Conservation (phyloP, 257 asterid species). For the Salvia hispanica region DNA sequence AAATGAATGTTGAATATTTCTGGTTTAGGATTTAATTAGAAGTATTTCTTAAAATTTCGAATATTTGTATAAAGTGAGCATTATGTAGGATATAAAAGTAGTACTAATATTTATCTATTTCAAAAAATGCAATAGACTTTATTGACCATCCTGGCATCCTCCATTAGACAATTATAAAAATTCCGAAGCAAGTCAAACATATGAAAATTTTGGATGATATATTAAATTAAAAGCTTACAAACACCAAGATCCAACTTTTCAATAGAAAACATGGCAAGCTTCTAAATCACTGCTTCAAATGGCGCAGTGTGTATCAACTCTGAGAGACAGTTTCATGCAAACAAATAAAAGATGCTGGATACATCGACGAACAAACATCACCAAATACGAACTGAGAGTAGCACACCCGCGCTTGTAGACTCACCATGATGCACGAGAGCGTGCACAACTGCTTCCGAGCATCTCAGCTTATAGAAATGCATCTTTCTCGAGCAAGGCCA, state of each 20-base stretch:
- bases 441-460: constrained; percentile 15
- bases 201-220: neutral
- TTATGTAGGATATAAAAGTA: too few relatives aligned
- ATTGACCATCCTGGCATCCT: too few relatives aligned
- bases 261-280: neutral
- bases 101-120: too few relatives aligned
- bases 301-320: constrained; percentile 22
- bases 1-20: too few relatives aligned
- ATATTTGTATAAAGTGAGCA: too few relatives aligned
- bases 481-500: constrained; percentile 86
- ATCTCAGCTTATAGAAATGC: constrained; percentile 68
- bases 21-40: too few relatives aligned
- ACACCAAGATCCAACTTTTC: neutral
- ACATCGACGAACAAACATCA: constrained; percentile 38
- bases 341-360: constrained; percentile 33
- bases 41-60: too few relatives aligned
- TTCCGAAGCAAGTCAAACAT: too few relatives aligned
- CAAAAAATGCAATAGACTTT: too few relatives aligned
- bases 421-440: constrained; percentile 19
- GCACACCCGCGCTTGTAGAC: constrained; percentile 27
- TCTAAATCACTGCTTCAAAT: constrained; percentile 12
- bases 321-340: constrained; percentile 18
- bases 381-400: constrained; percentile 26
- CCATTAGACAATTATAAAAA: too few relatives aligned
- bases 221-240: neutral